These are phyloP conservation scores for Candida mattraensis DNA, from an alignment of 805 yeast species.

Conservation along the genomic window DNA sequence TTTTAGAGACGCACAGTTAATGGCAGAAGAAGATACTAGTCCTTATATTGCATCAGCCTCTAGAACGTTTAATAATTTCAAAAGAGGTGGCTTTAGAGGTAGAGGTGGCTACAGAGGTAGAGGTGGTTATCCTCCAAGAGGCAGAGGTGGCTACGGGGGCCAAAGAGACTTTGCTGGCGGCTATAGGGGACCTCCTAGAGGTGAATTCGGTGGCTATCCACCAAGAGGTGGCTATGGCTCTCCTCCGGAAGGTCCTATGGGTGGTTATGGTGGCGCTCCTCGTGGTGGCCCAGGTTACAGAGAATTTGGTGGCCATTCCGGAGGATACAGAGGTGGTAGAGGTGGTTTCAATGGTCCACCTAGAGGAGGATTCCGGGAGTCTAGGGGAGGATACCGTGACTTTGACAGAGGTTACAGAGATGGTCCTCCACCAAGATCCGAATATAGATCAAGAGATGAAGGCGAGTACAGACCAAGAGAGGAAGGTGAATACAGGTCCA, in stretches of 20 bases:
- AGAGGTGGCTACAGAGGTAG: conserved; percentile 47
- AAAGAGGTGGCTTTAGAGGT: conserved; percentile 43
- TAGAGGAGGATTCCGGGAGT: conserved; percentile 32
- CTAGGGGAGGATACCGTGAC: conserved; percentile 31
- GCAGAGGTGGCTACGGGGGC: conserved; percentile 31
- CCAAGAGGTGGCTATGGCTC: conserved; percentile 29
- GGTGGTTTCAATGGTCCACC: conserved; percentile 38
- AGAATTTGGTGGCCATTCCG: conserved; percentile 15
- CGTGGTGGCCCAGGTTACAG: conserved; percentile 26
- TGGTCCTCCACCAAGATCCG: conserved; percentile 31
- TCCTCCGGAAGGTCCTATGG: conserved; percentile 28
- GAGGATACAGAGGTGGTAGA: conserved; percentile 38
- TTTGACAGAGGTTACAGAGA: conserved; percentile 27
- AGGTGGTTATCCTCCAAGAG: conserved; percentile 34
- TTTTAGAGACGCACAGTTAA: conserved; percentile 59
- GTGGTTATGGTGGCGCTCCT: conserved; percentile 33
- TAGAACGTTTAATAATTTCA: conserved; percentile 45
- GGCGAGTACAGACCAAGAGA: too few species aligned
- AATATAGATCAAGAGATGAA: too few species aligned
- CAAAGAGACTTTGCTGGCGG: conserved; percentile 33
- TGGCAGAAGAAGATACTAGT: conserved; percentile 76
- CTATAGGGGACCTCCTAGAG: conserved; percentile 29
- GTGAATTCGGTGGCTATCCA: conserved; percentile 26
- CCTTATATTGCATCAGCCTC: conserved; percentile 52
- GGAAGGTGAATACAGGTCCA: conserved; percentile 30